Evolutionary conservation across 1,284 basidiomycete genomes (phyloP).

Genomic region (Trichosporon ovoides): DNA sequence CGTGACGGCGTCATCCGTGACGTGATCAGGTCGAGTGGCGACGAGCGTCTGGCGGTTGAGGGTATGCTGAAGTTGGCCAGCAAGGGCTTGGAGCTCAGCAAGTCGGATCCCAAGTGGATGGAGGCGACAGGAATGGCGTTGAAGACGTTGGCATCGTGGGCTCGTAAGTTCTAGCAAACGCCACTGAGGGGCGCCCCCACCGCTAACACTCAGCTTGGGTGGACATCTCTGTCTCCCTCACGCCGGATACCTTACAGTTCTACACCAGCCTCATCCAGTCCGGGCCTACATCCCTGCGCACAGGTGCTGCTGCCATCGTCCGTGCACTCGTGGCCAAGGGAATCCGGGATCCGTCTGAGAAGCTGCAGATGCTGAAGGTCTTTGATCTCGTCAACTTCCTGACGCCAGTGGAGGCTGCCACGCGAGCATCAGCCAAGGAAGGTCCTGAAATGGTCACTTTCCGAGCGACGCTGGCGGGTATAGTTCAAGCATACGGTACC

Average conservation of each 20-base stretch:
- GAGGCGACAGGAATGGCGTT: constrained; percentile 86
- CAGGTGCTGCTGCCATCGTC: constrained; percentile 77
- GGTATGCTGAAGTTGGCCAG: constrained; percentile 78
- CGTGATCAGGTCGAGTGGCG: constrained; percentile 73
- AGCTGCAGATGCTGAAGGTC: constrained; percentile 83
- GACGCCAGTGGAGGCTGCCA: constrained; percentile 70
- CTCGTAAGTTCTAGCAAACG: constrained; percentile 61
- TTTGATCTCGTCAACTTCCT: constrained; percentile 77
- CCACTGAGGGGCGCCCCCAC: not conserved
- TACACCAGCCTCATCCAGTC: constrained; percentile 81
- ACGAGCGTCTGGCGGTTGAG: constrained; percentile 81
- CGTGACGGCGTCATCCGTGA: constrained; percentile 81
- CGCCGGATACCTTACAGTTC: constrained; percentile 77
- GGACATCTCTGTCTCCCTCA: constrained; percentile 93
- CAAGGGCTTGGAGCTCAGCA: constrained; percentile 62
- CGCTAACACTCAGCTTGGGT: constrained; percentile 72
- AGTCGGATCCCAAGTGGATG: constrained; percentile 55
- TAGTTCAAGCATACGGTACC: constrained; percentile 75
- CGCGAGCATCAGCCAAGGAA: constrained; percentile 61
- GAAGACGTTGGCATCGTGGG: constrained; percentile 86
- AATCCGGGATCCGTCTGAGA: constrained; percentile 84
- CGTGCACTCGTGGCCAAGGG: constrained; percentile 84
- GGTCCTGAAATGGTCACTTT: constrained; percentile 75
- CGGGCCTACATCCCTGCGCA: constrained; percentile 61
- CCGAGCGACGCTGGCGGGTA: constrained; percentile 77